Evolutionary conservation across 2,329 filamentous ascomycete species (phyloP).

Genomic region (Diplodia sapinea): DNA sequence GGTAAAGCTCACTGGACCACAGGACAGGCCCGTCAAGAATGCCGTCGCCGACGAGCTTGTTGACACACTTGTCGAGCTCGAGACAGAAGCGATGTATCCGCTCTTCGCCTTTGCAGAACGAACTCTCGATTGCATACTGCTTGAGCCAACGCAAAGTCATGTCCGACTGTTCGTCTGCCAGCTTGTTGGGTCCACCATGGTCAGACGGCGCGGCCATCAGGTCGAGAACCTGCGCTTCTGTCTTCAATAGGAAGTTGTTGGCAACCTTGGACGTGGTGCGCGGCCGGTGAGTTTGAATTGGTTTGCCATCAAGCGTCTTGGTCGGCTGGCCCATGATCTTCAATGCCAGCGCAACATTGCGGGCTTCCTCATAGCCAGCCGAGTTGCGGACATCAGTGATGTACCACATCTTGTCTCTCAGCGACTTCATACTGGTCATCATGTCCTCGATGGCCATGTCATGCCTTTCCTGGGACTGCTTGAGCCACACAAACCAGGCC

Average conservation of each 20-base stretch:
- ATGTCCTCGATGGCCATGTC: constrained; percentile 76
- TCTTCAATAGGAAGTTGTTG: constrained; percentile 72
- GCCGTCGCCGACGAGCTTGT: constrained; percentile 82
- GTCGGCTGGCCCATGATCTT: constrained; percentile 80
- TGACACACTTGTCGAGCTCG: constrained; percentile 85
- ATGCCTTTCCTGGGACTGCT: constrained; percentile 79
- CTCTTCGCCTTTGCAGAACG: constrained; percentile 90
- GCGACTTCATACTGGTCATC: constrained; percentile 73
- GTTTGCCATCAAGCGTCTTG: constrained; percentile 49
- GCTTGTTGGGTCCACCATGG: constrained; percentile 89
- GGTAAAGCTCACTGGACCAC: constrained; percentile 90
- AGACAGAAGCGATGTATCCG: constrained; percentile 91
- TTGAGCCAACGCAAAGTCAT: constrained; percentile 83
- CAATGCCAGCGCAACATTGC: constrained; percentile 82
- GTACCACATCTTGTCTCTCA: constrained; percentile 99
- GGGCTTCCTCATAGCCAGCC: constrained; percentile 82
- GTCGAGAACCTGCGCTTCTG: constrained; percentile 84
- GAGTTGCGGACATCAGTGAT: constrained; percentile 92
- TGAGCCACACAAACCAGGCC: constrained; percentile 82
- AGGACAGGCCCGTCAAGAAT: constrained; percentile 84
- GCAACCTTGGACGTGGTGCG: constrained; percentile 54
- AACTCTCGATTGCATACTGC: constrained; percentile 79
- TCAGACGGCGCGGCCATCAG: constrained; percentile 81
- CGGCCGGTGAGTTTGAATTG: constrained; percentile 47
- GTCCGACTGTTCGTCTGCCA: constrained; percentile 93